Evolutionary conservation across 2,329 filamentous ascomycete species (phyloP).

Genomic region (Verticillium dahliae): DNA sequence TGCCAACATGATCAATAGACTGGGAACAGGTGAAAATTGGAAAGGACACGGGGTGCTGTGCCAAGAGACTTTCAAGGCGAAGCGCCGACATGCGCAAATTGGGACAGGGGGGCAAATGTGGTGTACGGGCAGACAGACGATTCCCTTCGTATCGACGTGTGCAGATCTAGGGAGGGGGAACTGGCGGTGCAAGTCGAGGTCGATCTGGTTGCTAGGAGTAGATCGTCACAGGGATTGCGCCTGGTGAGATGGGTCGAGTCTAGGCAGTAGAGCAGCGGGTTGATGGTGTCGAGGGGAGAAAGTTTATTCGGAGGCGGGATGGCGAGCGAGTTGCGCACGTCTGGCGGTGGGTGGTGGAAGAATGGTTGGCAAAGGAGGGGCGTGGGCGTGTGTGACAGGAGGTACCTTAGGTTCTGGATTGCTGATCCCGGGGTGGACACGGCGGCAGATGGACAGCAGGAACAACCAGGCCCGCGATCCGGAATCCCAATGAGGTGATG

Average conservation of each 20-base stretch:
- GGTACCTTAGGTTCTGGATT: not conserved
- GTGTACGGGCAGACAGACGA: not conserved
- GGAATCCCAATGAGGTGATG: not conserved
- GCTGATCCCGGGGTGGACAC: not conserved
- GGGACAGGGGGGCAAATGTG: not conserved
- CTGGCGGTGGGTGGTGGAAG: not conserved
- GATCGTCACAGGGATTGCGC: not conserved
- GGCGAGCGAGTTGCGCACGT: not conserved
- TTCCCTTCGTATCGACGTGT: not conserved
- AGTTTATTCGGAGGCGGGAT: not conserved
- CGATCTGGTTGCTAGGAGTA: not conserved
- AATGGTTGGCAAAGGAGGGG: not conserved
- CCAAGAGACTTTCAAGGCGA: not conserved
- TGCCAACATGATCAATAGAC: not conserved
- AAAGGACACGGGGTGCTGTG: not conserved
- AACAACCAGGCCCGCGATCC: not conserved
- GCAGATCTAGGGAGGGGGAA: not conserved
- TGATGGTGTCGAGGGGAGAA: not conserved
- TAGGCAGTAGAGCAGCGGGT: not conserved
- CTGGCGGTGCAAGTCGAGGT: not conserved
- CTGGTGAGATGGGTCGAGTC: not conserved
- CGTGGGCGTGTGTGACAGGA: not conserved
- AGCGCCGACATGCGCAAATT: not conserved
- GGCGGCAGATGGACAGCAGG: not conserved
- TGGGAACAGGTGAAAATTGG: not conserved